Evolutionary conservation across 2,329 filamentous ascomycete species (phyloP).

Genomic region (Albifimbria verrucaria): DNA sequence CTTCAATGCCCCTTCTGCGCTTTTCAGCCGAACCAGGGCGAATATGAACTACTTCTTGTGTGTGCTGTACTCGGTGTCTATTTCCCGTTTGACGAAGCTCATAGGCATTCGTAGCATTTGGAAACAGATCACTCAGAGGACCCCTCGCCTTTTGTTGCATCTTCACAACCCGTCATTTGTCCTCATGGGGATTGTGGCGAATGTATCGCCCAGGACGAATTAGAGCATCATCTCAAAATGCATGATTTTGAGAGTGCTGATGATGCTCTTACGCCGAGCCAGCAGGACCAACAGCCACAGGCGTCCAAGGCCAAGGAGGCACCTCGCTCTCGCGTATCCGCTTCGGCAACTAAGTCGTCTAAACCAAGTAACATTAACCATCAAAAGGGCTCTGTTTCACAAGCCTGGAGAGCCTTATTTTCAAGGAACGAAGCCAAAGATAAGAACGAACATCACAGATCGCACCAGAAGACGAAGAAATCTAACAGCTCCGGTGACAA

Average conservation of each 20-base stretch:
- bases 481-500: neutral
- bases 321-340: too few relatives aligned
- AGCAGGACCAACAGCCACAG: neutral
- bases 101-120: slow-evolving; percentile 19
- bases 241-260: slow-evolving; percentile 18
- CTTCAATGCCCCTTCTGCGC: slow-evolving; percentile 32
- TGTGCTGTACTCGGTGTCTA: slow-evolving; percentile 8
- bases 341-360: neutral
- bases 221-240: slow-evolving; percentile 20
- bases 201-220: slow-evolving; percentile 23
- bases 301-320: neutral
- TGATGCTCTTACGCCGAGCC: slow-evolving; percentile 5
- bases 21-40: slow-evolving; percentile 23
- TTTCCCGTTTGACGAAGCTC: neutral
- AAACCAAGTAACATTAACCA: neutral
- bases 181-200: slow-evolving; percentile 54
- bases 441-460: slow-evolving; percentile 14
- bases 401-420: slow-evolving; percentile 20
- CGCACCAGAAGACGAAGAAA: slow-evolving; percentile 19
- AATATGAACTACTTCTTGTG: slow-evolving; percentile 33
- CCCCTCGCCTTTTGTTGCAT: slow-evolving; percentile 9
- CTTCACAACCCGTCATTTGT: slow-evolving; percentile 12
- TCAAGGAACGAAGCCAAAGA: slow-evolving; percentile 6
- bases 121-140: slow-evolving; percentile 22
- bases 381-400: slow-evolving; percentile 12